Percentiles rank a stretch among this genome's conserved stretches.
These are phyloP conservation scores for Ceratocystis colombiana DNA, from an alignment of 2,329 filamentous ascomycete genomes.

Conservation along the genomic window DNA sequence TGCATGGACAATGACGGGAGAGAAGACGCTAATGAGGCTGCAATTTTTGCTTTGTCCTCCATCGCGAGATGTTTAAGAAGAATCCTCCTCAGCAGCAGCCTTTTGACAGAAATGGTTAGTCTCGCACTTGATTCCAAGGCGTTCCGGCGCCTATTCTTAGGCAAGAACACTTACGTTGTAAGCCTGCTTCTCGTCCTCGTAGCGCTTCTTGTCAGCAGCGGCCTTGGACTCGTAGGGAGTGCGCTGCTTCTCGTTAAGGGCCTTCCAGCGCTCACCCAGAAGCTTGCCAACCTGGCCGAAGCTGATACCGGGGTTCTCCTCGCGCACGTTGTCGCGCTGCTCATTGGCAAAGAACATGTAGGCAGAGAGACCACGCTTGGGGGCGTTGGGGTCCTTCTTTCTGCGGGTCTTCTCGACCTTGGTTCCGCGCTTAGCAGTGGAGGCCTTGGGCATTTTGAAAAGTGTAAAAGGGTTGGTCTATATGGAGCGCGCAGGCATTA, in stretches of 20 bases:
- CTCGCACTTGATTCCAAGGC: background rate
- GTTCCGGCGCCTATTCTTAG: background rate
- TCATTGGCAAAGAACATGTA: constrained; percentile 99
- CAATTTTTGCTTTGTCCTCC: background rate
- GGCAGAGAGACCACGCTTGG: constrained; percentile 97
- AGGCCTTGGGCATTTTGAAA: constrained; percentile 49
- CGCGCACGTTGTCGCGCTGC: constrained; percentile 93
- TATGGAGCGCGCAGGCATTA: background rate
- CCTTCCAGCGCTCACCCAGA: constrained; percentile 98
- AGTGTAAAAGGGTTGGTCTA: background rate
- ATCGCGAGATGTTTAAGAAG: constrained; percentile 25
- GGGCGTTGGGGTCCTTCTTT: constrained; percentile 84
- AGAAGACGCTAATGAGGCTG: background rate
- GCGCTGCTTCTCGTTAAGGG: constrained; percentile 83
- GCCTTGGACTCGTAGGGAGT: constrained; percentile 94
- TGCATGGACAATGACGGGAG: background rate
- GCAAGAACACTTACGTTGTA: constrained; percentile 61
- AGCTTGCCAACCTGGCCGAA: constrained; percentile 98
- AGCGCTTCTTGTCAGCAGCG: constrained; percentile 94
- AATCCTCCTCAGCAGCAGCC: constrained; percentile 29
- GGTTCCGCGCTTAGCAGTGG: constrained; percentile 42
- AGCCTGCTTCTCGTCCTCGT: constrained; percentile 92
- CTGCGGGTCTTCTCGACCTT: constrained; percentile 47
- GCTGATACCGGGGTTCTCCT: constrained; percentile 94
- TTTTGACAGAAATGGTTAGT: constrained; percentile 10